phyloP scores from a whole-genome alignment of 768 basidiomycete genomes.

The Amanita exitialis region DNA sequence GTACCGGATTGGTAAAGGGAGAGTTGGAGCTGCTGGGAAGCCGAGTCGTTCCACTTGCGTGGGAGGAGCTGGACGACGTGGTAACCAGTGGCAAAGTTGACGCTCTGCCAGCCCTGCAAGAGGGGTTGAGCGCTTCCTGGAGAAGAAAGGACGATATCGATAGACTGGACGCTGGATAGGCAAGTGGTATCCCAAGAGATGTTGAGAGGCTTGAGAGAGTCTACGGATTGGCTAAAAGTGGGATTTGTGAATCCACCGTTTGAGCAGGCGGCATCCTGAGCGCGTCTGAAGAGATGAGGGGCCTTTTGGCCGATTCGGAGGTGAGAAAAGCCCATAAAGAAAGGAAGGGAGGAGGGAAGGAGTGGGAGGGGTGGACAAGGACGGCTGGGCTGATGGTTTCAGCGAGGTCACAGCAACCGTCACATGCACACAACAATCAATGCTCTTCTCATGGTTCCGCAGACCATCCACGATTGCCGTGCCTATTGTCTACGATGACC shows the following conservation, averaged over 20 bases:
- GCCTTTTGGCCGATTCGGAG: constrained; percentile 14
- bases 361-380: background rate
- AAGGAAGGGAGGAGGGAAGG: background rate
- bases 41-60: constrained; percentile 62
- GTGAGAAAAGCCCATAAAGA: constrained; percentile 15
- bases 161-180: constrained; percentile 26
- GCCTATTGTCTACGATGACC: background rate
- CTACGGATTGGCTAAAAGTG: constrained; percentile 31
- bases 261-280: constrained; percentile 28
- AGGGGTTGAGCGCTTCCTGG: constrained; percentile 29
- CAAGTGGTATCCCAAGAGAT: constrained; percentile 62
- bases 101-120: constrained; percentile 48
- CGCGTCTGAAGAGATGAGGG: constrained; percentile 14
- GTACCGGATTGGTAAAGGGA: constrained; percentile 41
- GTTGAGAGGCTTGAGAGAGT: constrained; percentile 37
- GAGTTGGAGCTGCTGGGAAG: constrained; percentile 42
- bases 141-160: constrained; percentile 65
- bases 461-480: too few relatives aligned
- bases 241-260: constrained; percentile 52
- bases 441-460: too few relatives aligned
- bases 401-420: background rate
- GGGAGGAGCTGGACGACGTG: constrained; percentile 44
- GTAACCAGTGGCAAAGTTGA: constrained; percentile 37
- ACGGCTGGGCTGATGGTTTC: background rate
- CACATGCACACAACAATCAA: too few relatives aligned